phyloP scores from a whole-genome alignment of 2,329 filamentous ascomycete genomes.

The Polychaeton citri region DNA sequence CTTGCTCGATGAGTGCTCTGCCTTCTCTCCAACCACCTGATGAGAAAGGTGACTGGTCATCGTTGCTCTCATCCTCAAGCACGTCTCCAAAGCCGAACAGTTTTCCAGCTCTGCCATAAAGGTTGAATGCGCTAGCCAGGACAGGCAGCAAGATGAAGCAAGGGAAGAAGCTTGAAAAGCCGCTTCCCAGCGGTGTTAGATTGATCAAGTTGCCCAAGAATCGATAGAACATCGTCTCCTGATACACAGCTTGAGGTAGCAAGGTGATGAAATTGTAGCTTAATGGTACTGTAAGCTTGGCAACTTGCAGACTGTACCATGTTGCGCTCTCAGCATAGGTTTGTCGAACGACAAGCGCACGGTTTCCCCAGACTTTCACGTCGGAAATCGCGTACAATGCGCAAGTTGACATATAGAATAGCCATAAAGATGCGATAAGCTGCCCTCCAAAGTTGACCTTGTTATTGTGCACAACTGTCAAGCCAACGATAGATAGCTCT shows the following conservation, averaged over 20 bases:
- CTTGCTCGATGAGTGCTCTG: slow-evolving; percentile 75
- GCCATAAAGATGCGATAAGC: slow-evolving; percentile 71
- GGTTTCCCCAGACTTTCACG: slow-evolving; percentile 94
- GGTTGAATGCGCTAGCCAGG: slow-evolving; percentile 70
- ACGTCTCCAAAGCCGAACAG: slow-evolving; percentile 62
- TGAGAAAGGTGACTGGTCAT: slow-evolving; percentile 53
- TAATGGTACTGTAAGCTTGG: slow-evolving; percentile 80
- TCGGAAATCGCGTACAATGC: slow-evolving; percentile 79
- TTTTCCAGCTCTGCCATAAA: slow-evolving; percentile 71
- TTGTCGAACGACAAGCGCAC: slow-evolving; percentile 77
- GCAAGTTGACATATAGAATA: slow-evolving; percentile 90
- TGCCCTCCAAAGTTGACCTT: slow-evolving; percentile 79
- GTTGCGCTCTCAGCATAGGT: slow-evolving; percentile 88
- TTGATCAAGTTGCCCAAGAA: slow-evolving; percentile 78
- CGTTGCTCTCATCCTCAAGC: slow-evolving; percentile 60
- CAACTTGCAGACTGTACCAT: slow-evolving; percentile 90
- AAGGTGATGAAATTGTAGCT: slow-evolving; percentile 96
- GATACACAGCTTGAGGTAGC: slow-evolving; percentile 57
- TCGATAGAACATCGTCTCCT: slow-evolving; percentile 68
- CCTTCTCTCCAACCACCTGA: slow-evolving; percentile 85
- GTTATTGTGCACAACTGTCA: slow-evolving; percentile 63
- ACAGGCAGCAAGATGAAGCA: slow-evolving; percentile 79
- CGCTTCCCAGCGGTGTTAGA: slow-evolving; percentile 65
- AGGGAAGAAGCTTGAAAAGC: slow-evolving; percentile 82
- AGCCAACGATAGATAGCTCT: slow-evolving; percentile 55